Percentiles rank a stretch among this genome's conserved stretches.
These are phyloP conservation scores for Aspergillus brunneoviolaceus DNA, from an alignment of 2,329 filamentous ascomycete species.

Conservation along the genomic window DNA sequence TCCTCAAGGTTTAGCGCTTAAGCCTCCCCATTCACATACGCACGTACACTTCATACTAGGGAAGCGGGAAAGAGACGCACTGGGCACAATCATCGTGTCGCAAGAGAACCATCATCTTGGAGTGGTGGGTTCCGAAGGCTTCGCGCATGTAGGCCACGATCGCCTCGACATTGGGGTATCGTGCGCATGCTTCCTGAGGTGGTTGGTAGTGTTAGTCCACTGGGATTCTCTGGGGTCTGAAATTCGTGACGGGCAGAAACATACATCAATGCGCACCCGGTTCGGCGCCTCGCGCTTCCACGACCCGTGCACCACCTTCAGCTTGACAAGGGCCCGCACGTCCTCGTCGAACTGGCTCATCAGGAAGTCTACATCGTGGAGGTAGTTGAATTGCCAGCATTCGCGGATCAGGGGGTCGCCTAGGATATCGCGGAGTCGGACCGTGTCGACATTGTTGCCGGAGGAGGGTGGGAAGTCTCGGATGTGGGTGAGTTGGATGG, in stretches of 20 bases:
- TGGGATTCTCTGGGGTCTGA: neutral
- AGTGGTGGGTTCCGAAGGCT: constrained; percentile 80
- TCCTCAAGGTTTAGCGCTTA: neutral
- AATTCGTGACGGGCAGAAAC: neutral
- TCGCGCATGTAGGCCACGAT: constrained; percentile 78
- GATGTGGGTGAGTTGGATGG: constrained; percentile 70
- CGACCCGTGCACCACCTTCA: constrained; percentile 63
- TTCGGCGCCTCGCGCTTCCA: constrained; percentile 67
- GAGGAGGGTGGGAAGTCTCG: constrained; percentile 57
- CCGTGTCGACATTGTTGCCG: constrained; percentile 62
- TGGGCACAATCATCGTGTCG: constrained; percentile 74
- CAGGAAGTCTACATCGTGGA: constrained; percentile 59
- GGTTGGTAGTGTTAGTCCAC: neutral
- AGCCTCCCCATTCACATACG: neutral
- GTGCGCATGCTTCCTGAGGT: constrained; percentile 58
- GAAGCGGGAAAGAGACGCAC: constrained; percentile 27
- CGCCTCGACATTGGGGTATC: constrained; percentile 66
- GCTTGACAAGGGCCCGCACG: constrained; percentile 51
- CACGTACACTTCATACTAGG: neutral
- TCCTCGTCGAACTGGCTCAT: constrained; percentile 61
- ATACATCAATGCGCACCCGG: constrained; percentile 58
- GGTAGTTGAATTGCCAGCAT: constrained; percentile 59
- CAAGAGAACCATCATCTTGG: constrained; percentile 84
- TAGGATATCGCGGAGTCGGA: constrained; percentile 67
- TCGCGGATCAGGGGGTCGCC: constrained; percentile 70